Evolutionary conservation across 768 basidiomycete species (phyloP).

Genomic region (Serendipita vermifera): DNA sequence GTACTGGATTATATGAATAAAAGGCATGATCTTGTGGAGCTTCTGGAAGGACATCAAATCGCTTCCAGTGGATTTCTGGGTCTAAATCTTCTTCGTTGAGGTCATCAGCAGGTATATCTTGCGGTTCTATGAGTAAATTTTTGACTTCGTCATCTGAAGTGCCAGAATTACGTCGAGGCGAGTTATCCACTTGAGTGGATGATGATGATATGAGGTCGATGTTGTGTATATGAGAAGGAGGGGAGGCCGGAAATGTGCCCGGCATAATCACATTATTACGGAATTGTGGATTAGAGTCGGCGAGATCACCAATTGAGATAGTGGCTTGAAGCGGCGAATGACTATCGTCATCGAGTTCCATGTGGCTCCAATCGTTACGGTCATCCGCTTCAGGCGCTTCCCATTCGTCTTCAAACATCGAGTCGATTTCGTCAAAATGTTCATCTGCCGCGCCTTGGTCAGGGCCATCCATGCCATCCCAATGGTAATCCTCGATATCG

Average conservation of each 20-base stretch:
- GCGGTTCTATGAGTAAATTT: no score
- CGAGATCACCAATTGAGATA: no score
- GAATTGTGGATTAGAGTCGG: no score
- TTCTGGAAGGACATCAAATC: slow-evolving; percentile 65
- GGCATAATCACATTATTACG: no score
- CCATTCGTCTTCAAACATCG: slow-evolving; percentile 26
- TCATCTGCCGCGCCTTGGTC: slow-evolving; percentile 13
- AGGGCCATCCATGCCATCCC: slow-evolving; percentile 17
- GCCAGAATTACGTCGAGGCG: no score
- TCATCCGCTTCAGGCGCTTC: slow-evolving; percentile 22
- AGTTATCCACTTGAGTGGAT: no score
- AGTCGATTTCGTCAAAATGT: slow-evolving; percentile 14
- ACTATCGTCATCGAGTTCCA: slow-evolving; percentile 9
- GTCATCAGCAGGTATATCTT: slow-evolving; percentile 4
- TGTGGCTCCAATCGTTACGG: slow-evolving; percentile 7
- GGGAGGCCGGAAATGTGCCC: no score
- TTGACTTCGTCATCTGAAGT: no score
- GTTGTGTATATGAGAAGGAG: no score
- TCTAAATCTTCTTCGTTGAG: slow-evolving; percentile 22
- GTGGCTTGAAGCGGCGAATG: no score
- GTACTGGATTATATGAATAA: slow-evolving; percentile 42
- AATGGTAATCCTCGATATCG: slow-evolving; percentile 23
- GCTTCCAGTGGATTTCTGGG: slow-evolving; percentile 47
- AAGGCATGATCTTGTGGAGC: slow-evolving; percentile 79
- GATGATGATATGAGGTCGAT: no score